Percentiles rank a stretch among this genome's conserved stretches.
These are phyloP conservation scores for Nannizziopsis barbatae DNA, from an alignment of 2,329 filamentous ascomycete genomes.

Conservation along the genomic window DNA sequence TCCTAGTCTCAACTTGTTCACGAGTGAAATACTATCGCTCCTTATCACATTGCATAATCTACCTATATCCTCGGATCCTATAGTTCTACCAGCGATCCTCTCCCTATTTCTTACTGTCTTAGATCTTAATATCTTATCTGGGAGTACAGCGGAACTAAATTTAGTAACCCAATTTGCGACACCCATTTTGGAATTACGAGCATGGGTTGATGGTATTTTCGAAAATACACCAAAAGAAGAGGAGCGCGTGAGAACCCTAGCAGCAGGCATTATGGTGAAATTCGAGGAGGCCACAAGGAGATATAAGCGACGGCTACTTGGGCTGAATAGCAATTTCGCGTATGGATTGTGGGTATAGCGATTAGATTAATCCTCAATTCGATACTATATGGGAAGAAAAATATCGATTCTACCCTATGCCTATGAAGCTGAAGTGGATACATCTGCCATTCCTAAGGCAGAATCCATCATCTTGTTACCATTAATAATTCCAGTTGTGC, in stretches of 20 bases:
- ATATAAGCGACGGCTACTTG: constrained; percentile 66
- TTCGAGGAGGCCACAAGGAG: constrained; percentile 71
- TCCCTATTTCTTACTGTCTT: constrained; percentile 69
- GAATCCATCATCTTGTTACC: constrained; percentile 81
- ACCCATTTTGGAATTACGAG: constrained; percentile 72
- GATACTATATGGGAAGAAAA: not conserved
- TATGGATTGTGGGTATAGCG: constrained; percentile 20
- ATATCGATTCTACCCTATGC: not conserved
- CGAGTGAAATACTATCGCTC: constrained; percentile 72
- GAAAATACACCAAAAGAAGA: constrained; percentile 40
- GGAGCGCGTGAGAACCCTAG: constrained; percentile 43
- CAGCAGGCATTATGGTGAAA: constrained; percentile 70
- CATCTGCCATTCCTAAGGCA: constrained; percentile 61
- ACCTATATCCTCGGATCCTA: constrained; percentile 48
- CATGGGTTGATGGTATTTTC: constrained; percentile 74
- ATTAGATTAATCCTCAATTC: not conserved
- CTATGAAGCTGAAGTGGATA: constrained; percentile 20
- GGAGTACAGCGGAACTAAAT: constrained; percentile 47
- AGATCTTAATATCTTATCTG: constrained; percentile 56
- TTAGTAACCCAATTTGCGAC: constrained; percentile 64
- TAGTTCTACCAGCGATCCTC: constrained; percentile 61
- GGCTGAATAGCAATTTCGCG: constrained; percentile 46
- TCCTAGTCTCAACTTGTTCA: constrained; percentile 65
- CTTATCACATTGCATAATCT: constrained; percentile 54
- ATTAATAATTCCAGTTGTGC: constrained; percentile 81